Evolutionary conservation across 208 protist species (phyloP).

Genomic region (Trypanosoma mega): DNA sequence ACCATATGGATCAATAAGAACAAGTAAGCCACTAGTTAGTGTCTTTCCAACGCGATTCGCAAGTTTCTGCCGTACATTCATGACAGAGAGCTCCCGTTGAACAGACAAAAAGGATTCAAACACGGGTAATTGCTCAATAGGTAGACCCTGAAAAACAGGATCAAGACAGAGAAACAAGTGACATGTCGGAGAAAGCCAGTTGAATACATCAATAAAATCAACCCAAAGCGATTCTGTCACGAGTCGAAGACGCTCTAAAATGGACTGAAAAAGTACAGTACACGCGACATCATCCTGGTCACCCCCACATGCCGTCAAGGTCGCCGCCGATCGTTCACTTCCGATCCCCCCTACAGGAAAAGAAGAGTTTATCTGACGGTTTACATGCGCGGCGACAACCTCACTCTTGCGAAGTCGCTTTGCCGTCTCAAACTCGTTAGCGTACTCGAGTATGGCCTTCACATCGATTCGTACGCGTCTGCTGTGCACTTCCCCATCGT

Average conservation of each 20-base stretch:
- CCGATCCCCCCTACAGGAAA: neutral
- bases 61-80: slow-evolving; percentile 37
- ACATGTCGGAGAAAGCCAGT: slow-evolving; percentile 33
- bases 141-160: slow-evolving; percentile 58
- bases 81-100: slow-evolving; percentile 58
- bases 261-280: neutral
- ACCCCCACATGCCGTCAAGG: neutral
- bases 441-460: slow-evolving; percentile 21
- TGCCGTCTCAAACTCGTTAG: slow-evolving; percentile 19
- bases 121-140: slow-evolving; percentile 51
- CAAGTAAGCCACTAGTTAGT: slow-evolving; percentile 22
- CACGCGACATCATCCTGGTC: neutral
- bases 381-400: slow-evolving; percentile 7
- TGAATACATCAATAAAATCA: slow-evolving; percentile 39
- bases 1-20: slow-evolving; percentile 65
- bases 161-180: slow-evolving; percentile 71
- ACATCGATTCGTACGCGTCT: slow-evolving; percentile 30
- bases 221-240: slow-evolving; percentile 34
- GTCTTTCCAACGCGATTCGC: slow-evolving; percentile 21
- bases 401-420: slow-evolving; percentile 26
- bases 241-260: slow-evolving; percentile 23
- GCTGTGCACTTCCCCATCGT: slow-evolving; percentile 44
- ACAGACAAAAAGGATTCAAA: slow-evolving; percentile 47
- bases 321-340: neutral
- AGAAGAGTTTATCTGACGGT: no score